Evolutionary conservation across 768 basidiomycete genomes (phyloP).

Genomic region (Russula foetens): DNA sequence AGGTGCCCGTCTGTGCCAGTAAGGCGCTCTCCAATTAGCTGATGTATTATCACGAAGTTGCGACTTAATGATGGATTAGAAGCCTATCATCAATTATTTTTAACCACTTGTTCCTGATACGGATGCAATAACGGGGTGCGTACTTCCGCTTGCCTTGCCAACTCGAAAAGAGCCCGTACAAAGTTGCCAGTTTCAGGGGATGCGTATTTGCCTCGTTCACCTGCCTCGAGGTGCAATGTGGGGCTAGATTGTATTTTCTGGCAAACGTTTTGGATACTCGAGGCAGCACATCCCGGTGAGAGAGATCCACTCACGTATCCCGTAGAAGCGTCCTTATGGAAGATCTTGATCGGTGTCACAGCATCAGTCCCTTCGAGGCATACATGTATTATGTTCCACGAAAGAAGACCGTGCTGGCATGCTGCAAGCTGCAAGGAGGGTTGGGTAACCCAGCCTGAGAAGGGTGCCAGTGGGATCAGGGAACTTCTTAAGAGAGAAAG

Average conservation of each 20-base stretch:
- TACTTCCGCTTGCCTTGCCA: neutral
- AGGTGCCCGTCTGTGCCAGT: neutral
- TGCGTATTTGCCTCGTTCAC: neutral
- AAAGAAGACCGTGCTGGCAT: neutral
- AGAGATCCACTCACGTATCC: neutral
- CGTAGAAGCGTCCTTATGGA: neutral
- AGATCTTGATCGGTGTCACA: neutral
- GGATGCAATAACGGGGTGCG: neutral
- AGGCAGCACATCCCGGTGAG: neutral
- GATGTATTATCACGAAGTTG: conserved; percentile 3
- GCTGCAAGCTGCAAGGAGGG: too few species aligned
- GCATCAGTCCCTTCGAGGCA: too few species aligned
- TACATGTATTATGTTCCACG: neutral
- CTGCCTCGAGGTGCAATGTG: neutral
- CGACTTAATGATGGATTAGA: too few species aligned
- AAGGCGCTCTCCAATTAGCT: neutral
- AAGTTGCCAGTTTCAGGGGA: neutral
- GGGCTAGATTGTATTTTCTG: neutral
- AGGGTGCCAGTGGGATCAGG: too few species aligned
- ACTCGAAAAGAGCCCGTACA: too few species aligned
- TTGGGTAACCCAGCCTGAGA: neutral
- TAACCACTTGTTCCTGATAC: neutral
- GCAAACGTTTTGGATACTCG: neutral
- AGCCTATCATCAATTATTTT: too few species aligned
- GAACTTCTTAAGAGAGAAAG: too few species aligned